Evolutionary conservation across 1,284 basidiomycete species (phyloP).

Genomic region (Farysia itapuensis): DNA sequence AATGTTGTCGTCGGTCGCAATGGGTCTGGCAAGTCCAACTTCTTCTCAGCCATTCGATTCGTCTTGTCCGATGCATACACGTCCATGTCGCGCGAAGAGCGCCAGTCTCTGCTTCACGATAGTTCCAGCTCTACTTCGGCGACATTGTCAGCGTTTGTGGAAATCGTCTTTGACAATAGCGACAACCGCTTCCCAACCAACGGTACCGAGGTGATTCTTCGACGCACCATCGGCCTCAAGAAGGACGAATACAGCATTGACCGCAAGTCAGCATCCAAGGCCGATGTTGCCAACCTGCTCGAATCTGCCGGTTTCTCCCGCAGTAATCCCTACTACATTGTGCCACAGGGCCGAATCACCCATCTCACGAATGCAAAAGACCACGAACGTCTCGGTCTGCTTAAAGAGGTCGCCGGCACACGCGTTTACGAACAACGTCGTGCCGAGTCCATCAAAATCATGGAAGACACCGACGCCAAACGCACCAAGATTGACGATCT

Average conservation of each 20-base stretch:
- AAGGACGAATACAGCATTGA: slow-evolving; percentile 99
- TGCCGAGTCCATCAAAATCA: slow-evolving; percentile 86
- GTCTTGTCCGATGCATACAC: slow-evolving; percentile 97
- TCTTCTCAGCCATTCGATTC: slow-evolving; percentile 76
- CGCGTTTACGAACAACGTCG: slow-evolving; percentile 96
- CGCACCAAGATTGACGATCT: slow-evolving; percentile 87
- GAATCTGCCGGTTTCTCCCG: slow-evolving; percentile 84
- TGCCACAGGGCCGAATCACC: slow-evolving; percentile 97
- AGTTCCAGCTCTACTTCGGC: slow-evolving; percentile 78
- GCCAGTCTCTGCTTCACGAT: slow-evolving; percentile 88
- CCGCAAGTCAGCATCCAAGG: slow-evolving; percentile 90
- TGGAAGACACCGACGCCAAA: slow-evolving; percentile 95
- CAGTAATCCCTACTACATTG: slow-evolving; percentile 98
- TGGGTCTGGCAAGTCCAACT: slow-evolving; percentile 61
- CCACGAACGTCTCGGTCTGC: slow-evolving; percentile 82
- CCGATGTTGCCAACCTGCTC: slow-evolving; percentile 77
- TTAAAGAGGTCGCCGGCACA: slow-evolving; percentile 98
- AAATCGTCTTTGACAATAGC: slow-evolving; percentile 61
- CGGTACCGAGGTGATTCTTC: slow-evolving; percentile 51
- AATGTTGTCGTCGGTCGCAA: slow-evolving; percentile 61
- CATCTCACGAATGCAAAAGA: slow-evolving; percentile 97
- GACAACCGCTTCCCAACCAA: slow-evolving; percentile 75
- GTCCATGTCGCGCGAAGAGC: slow-evolving; percentile 89
- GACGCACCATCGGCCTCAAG: slow-evolving; percentile 85
- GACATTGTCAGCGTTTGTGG: slow-evolving; percentile 89